phyloP scores from a whole-genome alignment of 441 rosid species.

The Pelargonium australe region DNA sequence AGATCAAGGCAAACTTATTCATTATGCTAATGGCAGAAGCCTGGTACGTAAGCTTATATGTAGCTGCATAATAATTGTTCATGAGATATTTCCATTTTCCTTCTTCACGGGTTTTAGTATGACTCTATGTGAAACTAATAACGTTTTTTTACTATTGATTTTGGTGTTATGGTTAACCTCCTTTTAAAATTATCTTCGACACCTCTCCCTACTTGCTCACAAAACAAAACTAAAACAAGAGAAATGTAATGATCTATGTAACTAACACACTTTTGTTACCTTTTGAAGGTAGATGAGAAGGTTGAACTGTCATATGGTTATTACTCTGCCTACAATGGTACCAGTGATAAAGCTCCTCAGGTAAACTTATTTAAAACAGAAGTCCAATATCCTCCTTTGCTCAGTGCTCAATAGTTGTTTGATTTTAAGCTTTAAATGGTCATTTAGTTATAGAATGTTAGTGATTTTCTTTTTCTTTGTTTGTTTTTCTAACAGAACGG shows the following conservation, averaged over 20 bases:
- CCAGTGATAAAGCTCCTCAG: slow-evolving; percentile 31
- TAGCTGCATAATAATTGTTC: background rate
- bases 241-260: background rate
- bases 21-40: slow-evolving; percentile 34
- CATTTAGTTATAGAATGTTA: background rate
- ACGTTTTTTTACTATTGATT: background rate
- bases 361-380: slow-evolving; percentile 21
- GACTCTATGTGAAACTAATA: background rate
- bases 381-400: background rate
- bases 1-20: slow-evolving; percentile 43
- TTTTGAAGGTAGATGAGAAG: slow-evolving; percentile 32
- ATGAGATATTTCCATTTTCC: slow-evolving; percentile 7
- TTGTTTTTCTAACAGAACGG: slow-evolving; percentile 38
- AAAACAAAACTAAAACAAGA: background rate
- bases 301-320: slow-evolving; percentile 48
- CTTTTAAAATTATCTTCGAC: background rate
- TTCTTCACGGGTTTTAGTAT: background rate
- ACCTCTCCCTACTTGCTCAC: background rate
- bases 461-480: background rate
- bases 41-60: slow-evolving; percentile 18
- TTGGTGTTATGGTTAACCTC: background rate
- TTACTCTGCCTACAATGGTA: slow-evolving; percentile 56
- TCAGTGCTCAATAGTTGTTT: slow-evolving; percentile 8
- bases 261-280: slow-evolving; percentile 11
- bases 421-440: background rate